Evolutionary conservation across 1,139 yeast genomes (phyloP), one percentile per base, ranked within the genome.

Genomic region (Candida sojae): DNA sequence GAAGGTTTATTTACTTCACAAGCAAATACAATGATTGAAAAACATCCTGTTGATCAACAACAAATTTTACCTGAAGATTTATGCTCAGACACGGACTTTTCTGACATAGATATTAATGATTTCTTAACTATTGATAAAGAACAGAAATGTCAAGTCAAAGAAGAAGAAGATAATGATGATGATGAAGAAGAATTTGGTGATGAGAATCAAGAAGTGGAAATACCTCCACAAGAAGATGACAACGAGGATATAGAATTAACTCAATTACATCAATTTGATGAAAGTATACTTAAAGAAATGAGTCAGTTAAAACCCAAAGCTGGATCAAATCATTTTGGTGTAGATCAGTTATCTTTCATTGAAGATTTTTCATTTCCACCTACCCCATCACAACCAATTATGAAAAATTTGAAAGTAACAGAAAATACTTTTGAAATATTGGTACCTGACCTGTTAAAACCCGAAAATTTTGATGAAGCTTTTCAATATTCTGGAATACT

Each of bases 401-500:
- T 49, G 38, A 47, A 39, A 9, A 42, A 48, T 21, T 33, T 54
- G 35, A 42, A 47, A 7, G 51, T 52, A 17, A 50, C 50, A 11
- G 48, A 49, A 28, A 50, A 49, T 35, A 43, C 49, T 1, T 67
- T 52, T 44, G 67, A 64, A 41, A 53, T 62, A 1, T 42, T 45
- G 2, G 46, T 61, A 0, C 70, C 71, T 0, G 51, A 51, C 3
- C 52, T 46, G 6, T 45, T 68, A 25, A 42, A 43, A 5, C 67
- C 62, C 25, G 53, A 51, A 5, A 52, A 57, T 8, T 65, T 79
- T 1, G 46, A 65, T 12, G 60, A 68, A 12, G 62, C 71, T 1
- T 68, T 86, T 37, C 79, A 77, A 29, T 58, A 63, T 0, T 57
- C 63, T 32, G 84, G 84, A 0, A 56, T 78, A 5, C 75, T 86